phyloP scores from a whole-genome alignment of 352 stramenopile genomes.

The Phytopythium boreale region DNA sequence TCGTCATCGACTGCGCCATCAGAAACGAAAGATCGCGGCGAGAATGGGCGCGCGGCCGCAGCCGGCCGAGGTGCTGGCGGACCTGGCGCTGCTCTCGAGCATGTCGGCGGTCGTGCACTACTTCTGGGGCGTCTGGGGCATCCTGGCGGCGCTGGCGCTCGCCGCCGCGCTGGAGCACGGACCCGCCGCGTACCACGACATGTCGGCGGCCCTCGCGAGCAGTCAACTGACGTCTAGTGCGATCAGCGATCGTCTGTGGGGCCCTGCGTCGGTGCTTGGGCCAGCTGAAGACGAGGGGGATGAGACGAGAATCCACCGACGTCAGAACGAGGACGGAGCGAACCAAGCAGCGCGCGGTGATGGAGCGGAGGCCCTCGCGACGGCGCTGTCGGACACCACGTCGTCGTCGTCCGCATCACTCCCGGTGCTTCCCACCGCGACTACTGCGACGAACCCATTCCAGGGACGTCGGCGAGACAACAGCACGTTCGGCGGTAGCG shows the following conservation, averaged over 20 bases:
- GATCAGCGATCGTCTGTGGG: background rate
- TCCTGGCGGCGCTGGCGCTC: slow-evolving; percentile 36
- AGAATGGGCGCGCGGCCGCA: background rate
- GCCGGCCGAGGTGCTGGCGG: slow-evolving; percentile 36
- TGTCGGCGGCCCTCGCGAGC: background rate
- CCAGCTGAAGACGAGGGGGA: background rate
- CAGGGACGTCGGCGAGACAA: background rate
- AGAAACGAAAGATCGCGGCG: background rate
- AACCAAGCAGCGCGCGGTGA: background rate
- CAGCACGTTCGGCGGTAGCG: background rate
- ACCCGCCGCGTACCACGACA: background rate
- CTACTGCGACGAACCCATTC: background rate
- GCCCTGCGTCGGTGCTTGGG: background rate
- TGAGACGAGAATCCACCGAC: background rate
- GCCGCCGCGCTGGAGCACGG: slow-evolving; percentile 42
- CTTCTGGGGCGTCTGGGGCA: slow-evolving; percentile 49
- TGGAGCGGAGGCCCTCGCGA: background rate
- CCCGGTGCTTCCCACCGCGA: background rate
- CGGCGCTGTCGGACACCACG: background rate
- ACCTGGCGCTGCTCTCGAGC: slow-evolving; percentile 54
- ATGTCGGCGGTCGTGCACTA: slow-evolving; percentile 68
- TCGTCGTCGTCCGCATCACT: background rate
- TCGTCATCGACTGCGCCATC: too few species aligned
- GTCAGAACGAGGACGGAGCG: background rate
- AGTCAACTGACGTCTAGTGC: background rate